Evolutionary conservation across 2,329 filamentous ascomycete genomes (phyloP).

Genomic region (Davidsoniella virescens): DNA sequence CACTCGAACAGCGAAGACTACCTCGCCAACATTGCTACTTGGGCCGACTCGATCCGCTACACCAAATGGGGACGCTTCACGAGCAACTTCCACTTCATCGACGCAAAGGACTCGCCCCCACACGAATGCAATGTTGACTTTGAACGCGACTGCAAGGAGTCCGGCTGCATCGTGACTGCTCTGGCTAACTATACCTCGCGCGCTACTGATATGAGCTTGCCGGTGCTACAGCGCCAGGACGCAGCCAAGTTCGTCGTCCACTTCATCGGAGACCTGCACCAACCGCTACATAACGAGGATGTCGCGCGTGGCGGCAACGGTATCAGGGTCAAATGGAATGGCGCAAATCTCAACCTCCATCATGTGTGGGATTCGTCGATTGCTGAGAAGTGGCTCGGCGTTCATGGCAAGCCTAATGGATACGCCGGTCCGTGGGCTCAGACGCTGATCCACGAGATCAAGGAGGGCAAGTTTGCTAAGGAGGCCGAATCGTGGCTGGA

Average conservation of each 20-base stretch:
- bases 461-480: constrained; percentile 35
- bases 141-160: constrained; percentile 43
- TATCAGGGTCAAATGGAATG: constrained; percentile 47
- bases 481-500: constrained; percentile 38
- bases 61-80: constrained; percentile 46
- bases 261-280: constrained; percentile 55
- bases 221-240: constrained; percentile 32
- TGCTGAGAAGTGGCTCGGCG: constrained; percentile 46
- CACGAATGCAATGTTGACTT: constrained; percentile 39
- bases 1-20: constrained; percentile 38
- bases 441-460: constrained; percentile 38
- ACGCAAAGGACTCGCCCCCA: constrained; percentile 48
- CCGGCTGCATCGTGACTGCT: constrained; percentile 46
- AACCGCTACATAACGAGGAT: constrained; percentile 50
- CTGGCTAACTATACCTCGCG: constrained; percentile 45
- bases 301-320: constrained; percentile 50
- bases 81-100: constrained; percentile 51
- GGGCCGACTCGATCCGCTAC: constrained; percentile 52
- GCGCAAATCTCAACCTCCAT: constrained; percentile 46
- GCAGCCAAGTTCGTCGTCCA: constrained; percentile 52
- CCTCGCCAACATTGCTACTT: constrained; percentile 46
- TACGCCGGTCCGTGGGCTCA: constrained; percentile 39
- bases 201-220: constrained; percentile 30
- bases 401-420: constrained; percentile 32
- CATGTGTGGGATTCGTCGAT: constrained; percentile 60